Evolutionary conservation across 352 stramenopile genomes (phyloP), one percentile per base, ranked within the genome.

Genomic region (Pythium graminicola): DNA sequence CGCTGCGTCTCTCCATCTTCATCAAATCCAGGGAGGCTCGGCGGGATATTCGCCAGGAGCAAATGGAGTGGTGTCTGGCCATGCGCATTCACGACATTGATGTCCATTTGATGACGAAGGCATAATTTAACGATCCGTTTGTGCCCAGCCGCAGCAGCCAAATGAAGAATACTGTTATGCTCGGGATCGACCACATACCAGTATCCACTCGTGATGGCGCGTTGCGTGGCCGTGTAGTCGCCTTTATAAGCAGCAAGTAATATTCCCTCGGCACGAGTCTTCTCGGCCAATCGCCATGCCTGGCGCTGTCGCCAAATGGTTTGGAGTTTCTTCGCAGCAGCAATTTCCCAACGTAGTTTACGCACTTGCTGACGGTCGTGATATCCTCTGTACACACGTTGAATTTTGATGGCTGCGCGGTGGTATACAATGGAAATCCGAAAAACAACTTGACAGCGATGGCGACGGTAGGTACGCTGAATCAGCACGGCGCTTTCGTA

Each of bases 81-180:
- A n/a, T 66, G 62, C 3, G 57, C 36, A 27, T 92, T 95, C 11
- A 70, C 59, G 1, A 60, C 57, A 44, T 89, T 92, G 23, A 93
- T 72, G 13, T 92, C 73, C 41, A 95, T 78, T 14, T 66, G 67
- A 49, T 72, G 65, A 32, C 85, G 81, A 20, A 93, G 57, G 62
- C 83, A 93, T 16, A 94, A 65, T 49, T 95, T 95, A 2, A 93
- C 66, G 5, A 94, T 44, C 8, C 85, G 73, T 47, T 90, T 91
- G 60, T 81, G 71, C 5, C 78, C 78, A 43, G 75, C 75, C 9
- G 73, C 69, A 2, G 76, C 76, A 1, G 76, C 76, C 32, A 85
- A 62, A 49, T 94, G 83, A 1, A 95, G 53, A 46, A 95, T 77
- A 1, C 64, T 64, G 46, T 93, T 89, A 8, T 77, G 70, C 13